Evolutionary conservation across 305 asterid genomes (phyloP).

Genomic region (Withania somnifera): DNA sequence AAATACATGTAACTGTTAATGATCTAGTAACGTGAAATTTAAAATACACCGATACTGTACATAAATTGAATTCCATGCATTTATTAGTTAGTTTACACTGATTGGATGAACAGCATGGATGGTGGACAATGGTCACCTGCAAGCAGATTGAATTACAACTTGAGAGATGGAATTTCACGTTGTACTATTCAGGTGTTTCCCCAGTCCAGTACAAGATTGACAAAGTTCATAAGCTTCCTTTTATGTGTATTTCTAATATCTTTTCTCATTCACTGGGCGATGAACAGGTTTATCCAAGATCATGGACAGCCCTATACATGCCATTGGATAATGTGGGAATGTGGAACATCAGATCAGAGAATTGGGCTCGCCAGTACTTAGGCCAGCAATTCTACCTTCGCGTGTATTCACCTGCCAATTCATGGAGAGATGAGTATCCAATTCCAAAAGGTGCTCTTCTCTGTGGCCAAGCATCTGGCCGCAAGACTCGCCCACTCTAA

Average conservation of each 20-base stretch:
- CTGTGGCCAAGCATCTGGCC: slow-evolving; percentile 33
- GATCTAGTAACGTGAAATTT: background rate
- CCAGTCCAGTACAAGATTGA: background rate
- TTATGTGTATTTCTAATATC: background rate
- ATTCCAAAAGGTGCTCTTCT: slow-evolving; percentile 29
- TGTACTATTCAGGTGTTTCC: slow-evolving; percentile 24
- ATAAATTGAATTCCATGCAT: background rate
- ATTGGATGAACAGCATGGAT: slow-evolving; percentile 20
- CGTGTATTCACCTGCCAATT: slow-evolving; percentile 26
- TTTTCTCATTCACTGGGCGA: background rate
- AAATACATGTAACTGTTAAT: background rate
- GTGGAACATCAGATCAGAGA: slow-evolving; percentile 37
- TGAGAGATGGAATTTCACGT: slow-evolving; percentile 26
- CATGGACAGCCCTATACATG: slow-evolving; percentile 41
- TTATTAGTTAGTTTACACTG: background rate
- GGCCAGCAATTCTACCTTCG: slow-evolving; percentile 42
- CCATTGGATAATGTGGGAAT: slow-evolving; percentile 40
- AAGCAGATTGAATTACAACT: slow-evolving; percentile 29
- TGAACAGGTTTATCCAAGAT: slow-evolving; percentile 32
- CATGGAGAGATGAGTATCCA: slow-evolving; percentile 37
- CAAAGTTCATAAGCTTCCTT: background rate
- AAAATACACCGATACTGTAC: background rate
- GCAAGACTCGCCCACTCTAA: slow-evolving; percentile 18
- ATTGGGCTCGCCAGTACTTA: slow-evolving; percentile 36
- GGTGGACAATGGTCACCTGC: slow-evolving; percentile 27